Conservation (phyloP, 2,329 filamentous ascomycete species). For the Truncatella angustata region DNA sequence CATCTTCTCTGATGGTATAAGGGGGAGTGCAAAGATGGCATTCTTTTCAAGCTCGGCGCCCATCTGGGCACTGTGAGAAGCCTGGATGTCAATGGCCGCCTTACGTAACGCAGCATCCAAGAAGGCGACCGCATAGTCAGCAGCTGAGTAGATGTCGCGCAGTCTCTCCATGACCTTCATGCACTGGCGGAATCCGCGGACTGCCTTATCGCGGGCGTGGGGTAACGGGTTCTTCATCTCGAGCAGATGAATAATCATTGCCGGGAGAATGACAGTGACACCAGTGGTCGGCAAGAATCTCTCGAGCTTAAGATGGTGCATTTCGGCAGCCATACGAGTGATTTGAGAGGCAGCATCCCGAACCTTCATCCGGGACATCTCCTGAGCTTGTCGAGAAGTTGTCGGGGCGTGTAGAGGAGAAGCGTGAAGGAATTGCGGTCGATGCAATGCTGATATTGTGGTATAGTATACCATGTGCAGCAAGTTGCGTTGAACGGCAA, state of each 20-base stretch:
- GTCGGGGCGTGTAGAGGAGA: slow-evolving; percentile 53
- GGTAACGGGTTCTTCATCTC: slow-evolving; percentile 84
- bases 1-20: slow-evolving; percentile 23
- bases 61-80: slow-evolving; percentile 30
- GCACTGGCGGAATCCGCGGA: slow-evolving; percentile 83
- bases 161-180: slow-evolving; percentile 89
- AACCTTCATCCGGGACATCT: slow-evolving; percentile 79
- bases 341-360: slow-evolving; percentile 82
- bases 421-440: slow-evolving; percentile 84
- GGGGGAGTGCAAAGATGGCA: slow-evolving; percentile 14
- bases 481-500: slow-evolving; percentile 75
- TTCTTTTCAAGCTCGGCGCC: slow-evolving; percentile 18
- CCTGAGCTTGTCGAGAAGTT: slow-evolving; percentile 68
- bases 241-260: slow-evolving; percentile 89
- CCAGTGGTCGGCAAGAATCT: slow-evolving; percentile 83
- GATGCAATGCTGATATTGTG: slow-evolving; percentile 84
- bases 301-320: slow-evolving; percentile 72
- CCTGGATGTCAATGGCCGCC: slow-evolving; percentile 70
- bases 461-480: slow-evolving; percentile 94
- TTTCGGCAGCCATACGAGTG: slow-evolving; percentile 75
- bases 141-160: slow-evolving; percentile 85
- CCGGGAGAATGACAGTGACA: slow-evolving; percentile 85
- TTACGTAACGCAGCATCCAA: slow-evolving; percentile 89
- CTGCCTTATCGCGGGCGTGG: slow-evolving; percentile 68
- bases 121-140: slow-evolving; percentile 95